A percentile compares a stretch with the other conserved stretches of the same genome.
Conservation (phyloP, 768 basidiomycete genomes). For the Mycena haematopus region DNA sequence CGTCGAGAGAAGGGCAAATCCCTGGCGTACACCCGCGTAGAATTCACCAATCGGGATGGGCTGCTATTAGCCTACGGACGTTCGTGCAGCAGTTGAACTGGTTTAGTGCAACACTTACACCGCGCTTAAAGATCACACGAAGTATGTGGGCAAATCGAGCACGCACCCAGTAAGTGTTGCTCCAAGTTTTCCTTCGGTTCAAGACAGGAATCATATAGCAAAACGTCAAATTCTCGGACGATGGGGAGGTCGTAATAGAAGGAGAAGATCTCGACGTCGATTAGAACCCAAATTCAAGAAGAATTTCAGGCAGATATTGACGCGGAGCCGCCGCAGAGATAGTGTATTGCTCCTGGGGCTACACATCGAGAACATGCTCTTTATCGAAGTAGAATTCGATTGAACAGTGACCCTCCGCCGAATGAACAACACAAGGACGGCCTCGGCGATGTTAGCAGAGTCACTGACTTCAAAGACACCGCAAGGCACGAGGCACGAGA, state of each 20-base stretch:
- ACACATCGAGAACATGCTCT: no score
- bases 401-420: no score
- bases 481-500: no score
- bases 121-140: slow-evolving; percentile 71
- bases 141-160: slow-evolving; percentile 79
- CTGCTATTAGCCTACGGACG: slow-evolving; percentile 84
- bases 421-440: no score
- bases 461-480: no score
- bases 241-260: slow-evolving; percentile 75
- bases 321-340: not conserved
- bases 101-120: slow-evolving; percentile 14
- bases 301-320: not conserved
- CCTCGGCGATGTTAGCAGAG: no score
- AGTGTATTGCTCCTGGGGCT: no score
- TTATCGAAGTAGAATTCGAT: no score
- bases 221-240: slow-evolving; percentile 79
- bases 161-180: slow-evolving; percentile 44
- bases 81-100: slow-evolving; percentile 43
- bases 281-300: slow-evolving; percentile 9
- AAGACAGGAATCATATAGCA: slow-evolving; percentile 47
- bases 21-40: slow-evolving; percentile 81
- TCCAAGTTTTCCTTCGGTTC: not conserved
- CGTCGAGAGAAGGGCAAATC: slow-evolving; percentile 61
- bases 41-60: slow-evolving; percentile 70
- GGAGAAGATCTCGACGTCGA: slow-evolving; percentile 57